These are phyloP conservation scores for Floccularia luteovirens DNA, from an alignment of 768 basidiomycete genomes.

Conservation along the genomic window DNA sequence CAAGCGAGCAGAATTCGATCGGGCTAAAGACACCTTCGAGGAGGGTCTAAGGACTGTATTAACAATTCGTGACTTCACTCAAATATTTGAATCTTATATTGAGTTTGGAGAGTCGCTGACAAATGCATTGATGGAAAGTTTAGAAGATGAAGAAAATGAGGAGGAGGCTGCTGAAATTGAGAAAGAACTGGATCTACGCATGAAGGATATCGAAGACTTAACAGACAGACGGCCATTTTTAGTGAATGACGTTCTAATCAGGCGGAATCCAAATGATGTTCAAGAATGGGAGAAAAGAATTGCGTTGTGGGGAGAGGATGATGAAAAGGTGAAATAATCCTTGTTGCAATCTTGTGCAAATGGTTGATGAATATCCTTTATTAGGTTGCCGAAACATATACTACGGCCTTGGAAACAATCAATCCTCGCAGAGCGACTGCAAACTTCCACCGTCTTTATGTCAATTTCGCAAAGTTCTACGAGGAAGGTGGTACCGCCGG, in stretches of 20 bases:
- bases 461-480: slow-evolving; percentile 97
- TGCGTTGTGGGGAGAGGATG: slow-evolving; percentile 87
- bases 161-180: slow-evolving; percentile 79
- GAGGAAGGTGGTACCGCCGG: slow-evolving; percentile 87
- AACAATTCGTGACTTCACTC: slow-evolving; percentile 94
- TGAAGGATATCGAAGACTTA: slow-evolving; percentile 89
- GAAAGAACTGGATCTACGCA: slow-evolving; percentile 75
- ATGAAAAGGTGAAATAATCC: slow-evolving; percentile 66
- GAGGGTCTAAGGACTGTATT: slow-evolving; percentile 75
- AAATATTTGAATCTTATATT: slow-evolving; percentile 94
- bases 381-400: slow-evolving; percentile 91
- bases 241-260: slow-evolving; percentile 88
- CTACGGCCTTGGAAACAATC: slow-evolving; percentile 81
- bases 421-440: slow-evolving; percentile 85
- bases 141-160: slow-evolving; percentile 82
- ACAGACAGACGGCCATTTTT: slow-evolving; percentile 96
- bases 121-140: slow-evolving; percentile 78
- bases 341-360: neutral
- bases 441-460: slow-evolving; percentile 82
- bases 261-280: slow-evolving; percentile 95
- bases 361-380: slow-evolving; percentile 2
- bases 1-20: slow-evolving; percentile 91
- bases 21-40: slow-evolving; percentile 85
- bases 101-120: slow-evolving; percentile 91
- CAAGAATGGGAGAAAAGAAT: slow-evolving; percentile 99